phyloP scores from a whole-genome alignment of 257 asterid genomes.

The Solanum bulbocastanum region DNA sequence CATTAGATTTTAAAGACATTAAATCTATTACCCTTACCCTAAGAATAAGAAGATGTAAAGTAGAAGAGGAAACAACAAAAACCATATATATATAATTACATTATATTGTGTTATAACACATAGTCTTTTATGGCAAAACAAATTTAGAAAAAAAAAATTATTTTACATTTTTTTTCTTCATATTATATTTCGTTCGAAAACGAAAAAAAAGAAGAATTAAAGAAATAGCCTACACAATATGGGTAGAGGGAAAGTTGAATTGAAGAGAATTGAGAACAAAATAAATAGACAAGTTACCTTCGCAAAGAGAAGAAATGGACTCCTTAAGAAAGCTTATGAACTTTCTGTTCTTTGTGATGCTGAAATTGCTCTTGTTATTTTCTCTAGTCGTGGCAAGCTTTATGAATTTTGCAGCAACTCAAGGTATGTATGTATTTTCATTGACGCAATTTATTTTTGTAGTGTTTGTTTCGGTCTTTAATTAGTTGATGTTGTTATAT shows the following conservation, averaged over 20 bases:
- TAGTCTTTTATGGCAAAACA: conserved; percentile 17
- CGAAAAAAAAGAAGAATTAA: not conserved
- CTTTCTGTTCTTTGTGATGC: conserved; percentile 61
- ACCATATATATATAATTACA: not conserved
- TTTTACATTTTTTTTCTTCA: not conserved
- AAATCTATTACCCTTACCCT: conserved; percentile 10
- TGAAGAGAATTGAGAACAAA: conserved; percentile 68
- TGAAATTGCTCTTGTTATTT: conserved; percentile 61
- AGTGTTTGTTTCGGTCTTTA: not conserved
- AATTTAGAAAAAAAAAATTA: not conserved
- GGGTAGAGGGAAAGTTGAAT: conserved; percentile 70
- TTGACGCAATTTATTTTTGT: not conserved
- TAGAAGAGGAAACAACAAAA: not conserved
- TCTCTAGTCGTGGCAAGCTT: conserved; percentile 61
- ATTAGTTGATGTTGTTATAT: not conserved
- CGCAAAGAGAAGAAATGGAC: conserved; percentile 63
- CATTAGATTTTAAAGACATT: not conserved
- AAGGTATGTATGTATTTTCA: conserved; percentile 16
- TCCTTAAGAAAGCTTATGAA: conserved; percentile 59
- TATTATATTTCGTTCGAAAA: not conserved
- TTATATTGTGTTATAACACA: not conserved
- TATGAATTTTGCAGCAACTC: conserved; percentile 57
- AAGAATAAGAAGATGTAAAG: not conserved
- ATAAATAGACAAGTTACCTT: conserved; percentile 66
- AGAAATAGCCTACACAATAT: conserved; percentile 2